These are phyloP conservation scores for Diophrys sp. DNA, from an alignment of 73 alveolate species.

Conservation along the genomic window DNA sequence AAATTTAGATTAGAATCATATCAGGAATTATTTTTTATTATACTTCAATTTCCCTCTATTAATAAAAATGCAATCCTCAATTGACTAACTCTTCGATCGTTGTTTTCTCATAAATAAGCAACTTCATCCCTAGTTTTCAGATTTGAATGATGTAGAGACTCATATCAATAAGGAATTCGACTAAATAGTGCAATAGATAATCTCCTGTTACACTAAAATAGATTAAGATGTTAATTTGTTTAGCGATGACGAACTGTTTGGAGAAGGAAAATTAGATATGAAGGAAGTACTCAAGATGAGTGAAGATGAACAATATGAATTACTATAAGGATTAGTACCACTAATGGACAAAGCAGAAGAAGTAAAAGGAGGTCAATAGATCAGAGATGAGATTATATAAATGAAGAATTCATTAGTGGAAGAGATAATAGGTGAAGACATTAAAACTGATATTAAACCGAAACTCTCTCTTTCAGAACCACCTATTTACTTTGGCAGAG, in stretches of 20 bases:
- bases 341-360: neutral
- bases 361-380: neutral
- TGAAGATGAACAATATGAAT: neutral
- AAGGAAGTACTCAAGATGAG: neutral
- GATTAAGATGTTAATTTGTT: neutral
- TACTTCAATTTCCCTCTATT: no score
- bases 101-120: no score
- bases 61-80: no score
- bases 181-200: neutral
- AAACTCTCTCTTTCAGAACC: neutral
- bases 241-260: neutral
- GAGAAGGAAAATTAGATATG: neutral
- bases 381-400: neutral
- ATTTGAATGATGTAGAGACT: no score
- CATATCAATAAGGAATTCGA: neutral
- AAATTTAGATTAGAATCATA: no score
- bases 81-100: no score
- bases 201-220: neutral
- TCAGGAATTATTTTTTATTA: no score
- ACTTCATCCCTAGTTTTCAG: no score
- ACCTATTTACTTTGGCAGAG: neutral
- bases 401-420: neutral
- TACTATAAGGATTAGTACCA: neutral
- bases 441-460: neutral
- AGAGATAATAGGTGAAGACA: neutral